phyloP scores from a whole-genome alignment of 108 stramenopile genomes.

The Hondaea fermentalgiana region DNA sequence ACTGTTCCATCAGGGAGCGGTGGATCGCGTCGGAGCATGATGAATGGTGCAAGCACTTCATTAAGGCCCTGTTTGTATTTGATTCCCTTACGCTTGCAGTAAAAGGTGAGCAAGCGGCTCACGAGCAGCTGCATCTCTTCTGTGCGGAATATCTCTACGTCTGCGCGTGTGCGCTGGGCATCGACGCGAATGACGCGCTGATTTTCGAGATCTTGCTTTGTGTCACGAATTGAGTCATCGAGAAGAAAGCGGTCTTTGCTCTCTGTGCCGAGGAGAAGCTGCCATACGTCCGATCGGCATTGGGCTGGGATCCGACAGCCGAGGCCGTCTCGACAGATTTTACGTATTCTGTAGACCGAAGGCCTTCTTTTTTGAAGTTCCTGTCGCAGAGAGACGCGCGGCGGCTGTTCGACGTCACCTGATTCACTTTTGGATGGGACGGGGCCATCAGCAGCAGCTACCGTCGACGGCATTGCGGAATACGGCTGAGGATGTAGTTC shows the following conservation, averaged over 20 bases:
- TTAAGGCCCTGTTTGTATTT: conserved; percentile 48
- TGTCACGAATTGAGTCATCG: conserved; percentile 9
- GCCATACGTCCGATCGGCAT: not conserved
- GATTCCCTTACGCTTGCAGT: conserved; percentile 36
- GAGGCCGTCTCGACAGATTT: not conserved
- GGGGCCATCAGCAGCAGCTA: too few relatives aligned
- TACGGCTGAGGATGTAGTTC: too few relatives aligned
- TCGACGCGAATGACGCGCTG: conserved; percentile 26
- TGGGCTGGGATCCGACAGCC: not conserved
- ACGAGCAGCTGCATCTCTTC: not conserved
- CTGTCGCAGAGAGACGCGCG: not conserved
- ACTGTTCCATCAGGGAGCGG: conserved; percentile 32
- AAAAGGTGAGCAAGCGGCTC: conserved; percentile 22
- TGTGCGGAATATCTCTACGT: not conserved
- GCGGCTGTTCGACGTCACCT: not conserved
- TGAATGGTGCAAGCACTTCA: conserved; percentile 46
- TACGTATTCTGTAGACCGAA: not conserved
- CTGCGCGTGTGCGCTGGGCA: conserved; percentile 17
- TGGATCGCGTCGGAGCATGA: conserved; percentile 29
- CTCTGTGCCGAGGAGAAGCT: not conserved
- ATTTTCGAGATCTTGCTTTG: not conserved
- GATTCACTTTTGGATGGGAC: too few relatives aligned
- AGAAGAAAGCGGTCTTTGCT: not conserved
- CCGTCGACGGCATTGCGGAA: too few relatives aligned
- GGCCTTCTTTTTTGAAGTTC: not conserved